phyloP scores from a whole-genome alignment of 2,329 filamentous ascomycete species.

The Helotiales sp. region DNA sequence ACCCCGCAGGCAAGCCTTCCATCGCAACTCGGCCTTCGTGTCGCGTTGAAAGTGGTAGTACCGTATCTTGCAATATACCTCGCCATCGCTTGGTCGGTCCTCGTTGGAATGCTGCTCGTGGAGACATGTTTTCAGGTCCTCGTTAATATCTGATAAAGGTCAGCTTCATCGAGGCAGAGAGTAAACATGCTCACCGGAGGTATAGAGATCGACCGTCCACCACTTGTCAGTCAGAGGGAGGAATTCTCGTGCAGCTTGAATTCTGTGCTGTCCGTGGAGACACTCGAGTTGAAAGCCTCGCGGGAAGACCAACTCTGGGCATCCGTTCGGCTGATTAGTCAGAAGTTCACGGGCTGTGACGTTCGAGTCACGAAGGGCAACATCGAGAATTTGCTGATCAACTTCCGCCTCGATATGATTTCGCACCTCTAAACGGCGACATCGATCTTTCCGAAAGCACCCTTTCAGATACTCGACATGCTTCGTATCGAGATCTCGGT shows the following conservation, averaged over 20 bases:
- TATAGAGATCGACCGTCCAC: neutral
- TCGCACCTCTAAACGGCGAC: constrained; percentile 29
- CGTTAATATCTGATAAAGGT: neutral
- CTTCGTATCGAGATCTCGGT: constrained; percentile 17
- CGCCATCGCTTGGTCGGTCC: constrained; percentile 1
- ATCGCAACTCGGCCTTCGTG: neutral
- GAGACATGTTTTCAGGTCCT: constrained; percentile 1
- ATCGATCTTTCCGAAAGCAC: constrained; percentile 23
- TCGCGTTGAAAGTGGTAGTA: constrained; percentile 3
- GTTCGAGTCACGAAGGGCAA: constrained; percentile 22
- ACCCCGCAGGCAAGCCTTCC: constrained; percentile 5
- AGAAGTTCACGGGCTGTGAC: constrained; percentile 14
- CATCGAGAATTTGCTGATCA: constrained; percentile 36
- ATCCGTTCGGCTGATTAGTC: constrained; percentile 15
- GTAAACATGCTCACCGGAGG: neutral
- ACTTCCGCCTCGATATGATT: too few relatives aligned
- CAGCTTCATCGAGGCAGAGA: constrained; percentile 1
- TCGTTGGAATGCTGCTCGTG: constrained; percentile 3
- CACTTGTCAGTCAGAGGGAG: neutral
- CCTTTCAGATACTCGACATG: constrained; percentile 21
- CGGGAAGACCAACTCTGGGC: constrained; percentile 6
- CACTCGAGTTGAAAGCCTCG: neutral
- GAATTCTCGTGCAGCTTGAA: neutral
- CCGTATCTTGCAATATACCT: neutral
- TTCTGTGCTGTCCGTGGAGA: neutral